Percentiles rank a stretch among this genome's conserved stretches.
These are phyloP conservation scores for Candida parachauliodes DNA, from an alignment of 805 yeast genomes.

Conservation along the genomic window DNA sequence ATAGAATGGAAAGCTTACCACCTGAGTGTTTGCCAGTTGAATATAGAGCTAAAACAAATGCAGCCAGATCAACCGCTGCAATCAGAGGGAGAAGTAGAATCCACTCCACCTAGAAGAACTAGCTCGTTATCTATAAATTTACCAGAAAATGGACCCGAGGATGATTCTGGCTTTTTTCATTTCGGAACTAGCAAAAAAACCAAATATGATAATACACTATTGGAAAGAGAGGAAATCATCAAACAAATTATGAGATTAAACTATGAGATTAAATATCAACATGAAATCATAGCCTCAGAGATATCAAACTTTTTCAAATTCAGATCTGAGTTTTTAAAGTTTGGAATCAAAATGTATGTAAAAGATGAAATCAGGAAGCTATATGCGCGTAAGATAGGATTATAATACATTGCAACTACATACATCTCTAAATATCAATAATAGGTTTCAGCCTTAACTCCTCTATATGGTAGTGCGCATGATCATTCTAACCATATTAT, in stretches of 20 bases:
- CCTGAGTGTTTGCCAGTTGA: conserved; percentile 21
- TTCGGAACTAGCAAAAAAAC: conserved; percentile 50
- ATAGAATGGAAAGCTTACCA: conserved; percentile 30
- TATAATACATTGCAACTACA: no score
- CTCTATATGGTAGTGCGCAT: no score
- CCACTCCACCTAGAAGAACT: conserved; percentile 14
- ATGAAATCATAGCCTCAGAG: conserved; percentile 63
- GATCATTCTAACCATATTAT: no score
- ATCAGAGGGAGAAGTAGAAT: not conserved
- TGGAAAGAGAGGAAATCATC: conserved; percentile 39
- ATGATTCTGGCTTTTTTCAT: conserved; percentile 26
- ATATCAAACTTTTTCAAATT: conserved; percentile 55
- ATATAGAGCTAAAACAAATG: conserved; percentile 25
- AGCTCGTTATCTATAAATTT: conserved; percentile 13
- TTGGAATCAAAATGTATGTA: conserved; percentile 32
- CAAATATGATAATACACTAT: conserved; percentile 42
- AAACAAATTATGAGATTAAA: conserved; percentile 41
- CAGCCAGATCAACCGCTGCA: no score
- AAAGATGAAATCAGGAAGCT: conserved; percentile 8
- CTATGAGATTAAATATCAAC: conserved; percentile 46
- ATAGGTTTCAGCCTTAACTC: not conserved
- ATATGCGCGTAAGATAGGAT: no score
- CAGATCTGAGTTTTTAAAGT: conserved; percentile 39
- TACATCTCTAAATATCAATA: not conserved
- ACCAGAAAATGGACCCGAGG: conserved; percentile 11